Conservation (phyloP, 768 basidiomycete species). For the Pleurotus tuoliensis region DNA sequence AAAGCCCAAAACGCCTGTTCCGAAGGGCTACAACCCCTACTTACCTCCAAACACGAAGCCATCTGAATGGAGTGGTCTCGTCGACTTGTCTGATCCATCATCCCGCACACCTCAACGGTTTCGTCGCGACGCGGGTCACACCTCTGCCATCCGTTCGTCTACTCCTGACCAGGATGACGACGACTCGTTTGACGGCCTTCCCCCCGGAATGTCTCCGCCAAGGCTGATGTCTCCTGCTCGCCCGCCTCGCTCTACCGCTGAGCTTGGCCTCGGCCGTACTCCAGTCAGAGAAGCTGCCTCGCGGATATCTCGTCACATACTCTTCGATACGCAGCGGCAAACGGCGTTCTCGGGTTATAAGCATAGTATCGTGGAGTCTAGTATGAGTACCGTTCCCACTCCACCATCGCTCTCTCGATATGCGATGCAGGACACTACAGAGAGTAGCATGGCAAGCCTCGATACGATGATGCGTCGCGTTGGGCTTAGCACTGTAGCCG, state of each 20-base stretch:
- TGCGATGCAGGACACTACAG: conserved; percentile 33
- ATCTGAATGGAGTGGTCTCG: conserved; percentile 66
- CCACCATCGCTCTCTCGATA: conserved; percentile 75
- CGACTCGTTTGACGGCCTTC: conserved; percentile 48
- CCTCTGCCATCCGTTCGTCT: conserved; percentile 10
- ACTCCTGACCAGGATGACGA: conserved; percentile 33
- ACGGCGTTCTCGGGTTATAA: conserved; percentile 19
- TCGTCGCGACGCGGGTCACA: conserved; percentile 17
- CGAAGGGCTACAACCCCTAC: conserved; percentile 57
- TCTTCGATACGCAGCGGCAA: conserved; percentile 48
- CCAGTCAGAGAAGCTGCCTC: conserved; percentile 70
- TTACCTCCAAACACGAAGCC: conserved; percentile 48
- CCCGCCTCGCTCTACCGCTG: conserved; percentile 44
- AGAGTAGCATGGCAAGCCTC: conserved; percentile 48
- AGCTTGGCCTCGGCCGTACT: conserved; percentile 55
- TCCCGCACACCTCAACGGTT: conserved; percentile 42
- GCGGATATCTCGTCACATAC: conserved; percentile 61
- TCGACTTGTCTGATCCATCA: conserved; percentile 62
- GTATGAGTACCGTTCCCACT: conserved; percentile 63
- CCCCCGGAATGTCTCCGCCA: conserved; percentile 58
- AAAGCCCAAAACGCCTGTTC: conserved; percentile 53
- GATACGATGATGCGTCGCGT: conserved; percentile 70
- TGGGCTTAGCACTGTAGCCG: conserved; percentile 21
- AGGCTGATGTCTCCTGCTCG: conserved; percentile 54
- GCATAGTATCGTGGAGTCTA: conserved; percentile 45